phyloP scores from a whole-genome alignment of 1,139 yeast species.

The Kodamaea suecica region DNA sequence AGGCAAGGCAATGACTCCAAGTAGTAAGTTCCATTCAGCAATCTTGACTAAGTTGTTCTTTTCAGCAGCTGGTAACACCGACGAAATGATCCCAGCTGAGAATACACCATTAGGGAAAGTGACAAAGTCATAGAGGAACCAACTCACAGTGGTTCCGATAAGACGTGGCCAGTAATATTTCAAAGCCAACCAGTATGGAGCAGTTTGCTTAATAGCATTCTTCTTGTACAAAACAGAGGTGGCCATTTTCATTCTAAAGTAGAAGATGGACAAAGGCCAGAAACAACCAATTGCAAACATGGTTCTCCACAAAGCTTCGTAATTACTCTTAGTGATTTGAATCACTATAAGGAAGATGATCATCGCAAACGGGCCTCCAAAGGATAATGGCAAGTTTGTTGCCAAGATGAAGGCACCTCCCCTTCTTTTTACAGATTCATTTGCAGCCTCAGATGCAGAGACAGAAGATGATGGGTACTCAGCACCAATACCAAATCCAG shows the following conservation, averaged over 20 bases:
- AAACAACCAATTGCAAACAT: conserved; percentile 72
- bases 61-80: conserved; percentile 35
- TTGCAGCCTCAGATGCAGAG: conserved; percentile 71
- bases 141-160: conserved; percentile 55
- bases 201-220: conserved; percentile 46
- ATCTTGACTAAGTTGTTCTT: conserved; percentile 38
- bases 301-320: conserved; percentile 66
- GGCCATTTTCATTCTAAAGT: conserved; percentile 69
- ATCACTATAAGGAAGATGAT: conserved; percentile 64
- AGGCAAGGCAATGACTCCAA: conserved; percentile 53
- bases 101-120: conserved; percentile 66
- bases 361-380: conserved; percentile 79
- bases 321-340: conserved; percentile 51
- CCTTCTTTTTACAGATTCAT: conserved; percentile 56
- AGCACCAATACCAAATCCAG: conserved; percentile 77
- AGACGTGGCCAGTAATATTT: conserved; percentile 55
- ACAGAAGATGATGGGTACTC: conserved; percentile 72
- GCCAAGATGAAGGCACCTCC: conserved; percentile 64
- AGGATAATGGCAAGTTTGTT: conserved; percentile 67
- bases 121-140: conserved; percentile 65
- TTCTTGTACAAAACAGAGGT: conserved; percentile 57
- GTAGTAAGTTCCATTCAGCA: conserved; percentile 58
- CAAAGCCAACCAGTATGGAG: conserved; percentile 53
- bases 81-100: conserved; percentile 46
- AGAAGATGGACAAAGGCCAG: conserved; percentile 72